Evolutionary conservation across 306 rosid species (phyloP).

Genomic region (Acacia confusa): DNA sequence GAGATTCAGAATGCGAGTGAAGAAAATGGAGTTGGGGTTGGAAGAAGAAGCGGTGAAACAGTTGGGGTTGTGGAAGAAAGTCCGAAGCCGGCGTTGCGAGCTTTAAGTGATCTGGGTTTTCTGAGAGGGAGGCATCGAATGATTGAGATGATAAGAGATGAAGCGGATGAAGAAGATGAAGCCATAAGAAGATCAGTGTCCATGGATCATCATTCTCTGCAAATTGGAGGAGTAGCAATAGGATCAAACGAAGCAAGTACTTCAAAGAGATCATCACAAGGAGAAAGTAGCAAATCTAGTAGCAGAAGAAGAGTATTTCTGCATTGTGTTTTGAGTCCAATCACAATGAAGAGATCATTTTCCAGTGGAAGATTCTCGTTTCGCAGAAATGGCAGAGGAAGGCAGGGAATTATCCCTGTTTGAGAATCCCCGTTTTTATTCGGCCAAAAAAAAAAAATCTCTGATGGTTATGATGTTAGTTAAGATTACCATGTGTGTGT

Average conservation of each 20-base stretch:
- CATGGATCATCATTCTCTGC: constrained; percentile 73
- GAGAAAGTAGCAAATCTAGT: constrained; percentile 50
- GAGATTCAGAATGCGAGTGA: constrained; percentile 37
- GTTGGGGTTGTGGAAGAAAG: constrained; percentile 31
- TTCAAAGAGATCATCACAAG: constrained; percentile 52
- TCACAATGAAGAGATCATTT: constrained; percentile 85
- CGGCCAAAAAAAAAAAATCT: neutral
- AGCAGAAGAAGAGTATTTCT: constrained; percentile 44
- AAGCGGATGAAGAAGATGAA: constrained; percentile 43
- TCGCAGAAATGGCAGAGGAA: constrained; percentile 57
- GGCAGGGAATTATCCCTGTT: constrained; percentile 51
- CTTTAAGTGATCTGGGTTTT: constrained; percentile 63
- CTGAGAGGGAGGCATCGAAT: constrained; percentile 56
- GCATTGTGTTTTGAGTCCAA: constrained; percentile 67
- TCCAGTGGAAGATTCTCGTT: constrained; percentile 77
- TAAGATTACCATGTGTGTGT: constrained; percentile 17
- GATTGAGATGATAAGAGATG: constrained; percentile 72
- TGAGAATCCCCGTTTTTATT: constrained; percentile 20
- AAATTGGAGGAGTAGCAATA: constrained; percentile 28
- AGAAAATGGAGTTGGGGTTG: constrained; percentile 22
- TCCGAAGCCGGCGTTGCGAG: constrained; percentile 53
- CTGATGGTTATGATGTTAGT: neutral
- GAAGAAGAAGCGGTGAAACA: constrained; percentile 24
- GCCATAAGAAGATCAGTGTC: constrained; percentile 69
- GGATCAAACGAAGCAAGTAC: constrained; percentile 50